These are phyloP conservation scores for Aethionema arabicum DNA, from an alignment of 345 rosid genomes.

Conservation along the genomic window DNA sequence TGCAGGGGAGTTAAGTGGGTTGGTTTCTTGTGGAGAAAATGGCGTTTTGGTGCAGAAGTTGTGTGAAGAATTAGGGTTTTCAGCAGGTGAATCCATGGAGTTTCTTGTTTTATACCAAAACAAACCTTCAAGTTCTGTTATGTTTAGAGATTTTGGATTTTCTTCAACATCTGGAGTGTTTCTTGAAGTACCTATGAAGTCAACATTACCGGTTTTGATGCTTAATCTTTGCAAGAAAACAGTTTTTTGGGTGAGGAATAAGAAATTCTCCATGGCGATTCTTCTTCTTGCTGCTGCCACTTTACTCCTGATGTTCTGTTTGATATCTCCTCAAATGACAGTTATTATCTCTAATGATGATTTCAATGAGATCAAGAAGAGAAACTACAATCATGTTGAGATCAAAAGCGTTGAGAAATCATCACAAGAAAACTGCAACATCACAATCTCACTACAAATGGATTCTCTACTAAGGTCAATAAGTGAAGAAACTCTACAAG, in stretches of 20 bases:
- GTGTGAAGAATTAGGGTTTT: conserved; percentile 54
- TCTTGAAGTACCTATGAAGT: conserved; percentile 59
- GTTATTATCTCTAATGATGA: conserved; percentile 39
- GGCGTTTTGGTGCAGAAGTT: conserved; percentile 59
- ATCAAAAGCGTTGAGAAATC: conserved; percentile 43
- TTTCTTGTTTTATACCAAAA: conserved; percentile 56
- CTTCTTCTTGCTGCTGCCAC: conserved; percentile 49
- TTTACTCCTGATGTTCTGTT: conserved; percentile 49
- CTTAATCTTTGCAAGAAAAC: conserved; percentile 61
- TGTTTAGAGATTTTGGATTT: conserved; percentile 54
- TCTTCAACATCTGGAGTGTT: conserved; percentile 58
- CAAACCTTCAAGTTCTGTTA: conserved; percentile 49
- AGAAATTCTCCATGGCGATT: conserved; percentile 47
- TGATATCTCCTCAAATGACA: conserved; percentile 39
- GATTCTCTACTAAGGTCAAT: conserved; percentile 44
- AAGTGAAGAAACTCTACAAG: conserved; percentile 36
- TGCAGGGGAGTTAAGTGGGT: conserved; percentile 59
- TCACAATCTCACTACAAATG: conserved; percentile 43
- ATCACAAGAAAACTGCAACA: conserved; percentile 34
- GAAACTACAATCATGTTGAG: conserved; percentile 30
- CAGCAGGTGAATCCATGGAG: conserved; percentile 60
- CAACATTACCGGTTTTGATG: conserved; percentile 55
- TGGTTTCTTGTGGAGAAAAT: conserved; percentile 56
- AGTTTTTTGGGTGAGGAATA: conserved; percentile 55
- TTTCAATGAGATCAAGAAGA: conserved; percentile 33